Conservation (phyloP, 2,329 filamentous ascomycete genomes). For the Calonectria multiphialidica region DNA sequence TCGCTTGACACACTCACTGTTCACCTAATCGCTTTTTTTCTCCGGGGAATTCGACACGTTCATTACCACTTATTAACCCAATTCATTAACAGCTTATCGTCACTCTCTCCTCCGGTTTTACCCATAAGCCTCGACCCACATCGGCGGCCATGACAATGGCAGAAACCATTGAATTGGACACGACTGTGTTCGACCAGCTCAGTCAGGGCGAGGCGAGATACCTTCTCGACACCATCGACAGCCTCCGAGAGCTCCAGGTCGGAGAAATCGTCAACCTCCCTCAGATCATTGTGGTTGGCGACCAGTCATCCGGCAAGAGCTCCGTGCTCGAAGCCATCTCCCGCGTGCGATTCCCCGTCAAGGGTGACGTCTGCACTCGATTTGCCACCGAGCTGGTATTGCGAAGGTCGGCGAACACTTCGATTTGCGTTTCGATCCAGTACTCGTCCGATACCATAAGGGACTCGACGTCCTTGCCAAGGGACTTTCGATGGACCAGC, state of each 20-base stretch:
- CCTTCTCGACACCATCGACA: slow-evolving; percentile 21
- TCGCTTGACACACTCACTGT: neutral
- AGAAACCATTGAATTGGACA: slow-evolving; percentile 15
- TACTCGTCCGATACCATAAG: slow-evolving; percentile 25
- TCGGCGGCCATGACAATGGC: slow-evolving; percentile 7
- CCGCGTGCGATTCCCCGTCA: slow-evolving; percentile 69
- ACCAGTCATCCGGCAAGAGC: slow-evolving; percentile 74
- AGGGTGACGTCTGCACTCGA: slow-evolving; percentile 70
- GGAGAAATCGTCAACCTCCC: slow-evolving; percentile 53
- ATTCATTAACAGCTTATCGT: neutral
- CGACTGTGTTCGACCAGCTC: slow-evolving; percentile 19
- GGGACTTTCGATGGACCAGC: slow-evolving; percentile 12
- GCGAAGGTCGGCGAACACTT: slow-evolving; percentile 52
- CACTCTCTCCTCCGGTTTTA: neutral
- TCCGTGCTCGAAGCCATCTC: slow-evolving; percentile 75
- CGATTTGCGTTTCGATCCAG: slow-evolving; percentile 45
- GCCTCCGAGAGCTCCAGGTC: slow-evolving; percentile 29
- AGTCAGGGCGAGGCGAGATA: slow-evolving; percentile 19
- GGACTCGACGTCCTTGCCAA: neutral
- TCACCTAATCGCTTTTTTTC: neutral
- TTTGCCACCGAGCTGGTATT: slow-evolving; percentile 74
- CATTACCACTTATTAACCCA: neutral
- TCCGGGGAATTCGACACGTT: neutral
- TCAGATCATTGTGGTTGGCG: slow-evolving; percentile 69
- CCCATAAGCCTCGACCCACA: neutral